Evolutionary conservation across 805 yeast species (phyloP).

Genomic region (Barnettozyma populi): DNA sequence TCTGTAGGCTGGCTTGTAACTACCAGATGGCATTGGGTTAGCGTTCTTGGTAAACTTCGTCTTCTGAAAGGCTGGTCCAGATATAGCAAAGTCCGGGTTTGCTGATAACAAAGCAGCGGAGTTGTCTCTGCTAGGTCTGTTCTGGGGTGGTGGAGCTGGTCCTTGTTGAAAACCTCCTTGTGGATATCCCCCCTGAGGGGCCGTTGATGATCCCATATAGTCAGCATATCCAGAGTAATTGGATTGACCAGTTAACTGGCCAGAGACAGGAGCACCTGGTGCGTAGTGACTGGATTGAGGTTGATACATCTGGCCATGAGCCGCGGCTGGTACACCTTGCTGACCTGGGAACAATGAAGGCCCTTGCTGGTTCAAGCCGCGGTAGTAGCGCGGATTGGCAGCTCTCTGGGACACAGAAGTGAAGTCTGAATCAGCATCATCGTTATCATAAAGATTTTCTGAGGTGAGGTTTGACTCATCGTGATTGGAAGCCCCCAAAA

Average conservation of each 20-base stretch:
- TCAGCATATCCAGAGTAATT: not conserved
- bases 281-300: conserved; percentile 6
- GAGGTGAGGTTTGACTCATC: conserved; percentile 11
- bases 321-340: conserved; percentile 2
- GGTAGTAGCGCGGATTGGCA: conserved; percentile 51
- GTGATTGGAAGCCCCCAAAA: conserved; percentile 9
- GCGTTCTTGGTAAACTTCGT: conserved; percentile 3
- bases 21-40: conserved; percentile 14
- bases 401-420: conserved; percentile 79
- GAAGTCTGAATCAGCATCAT: conserved; percentile 49
- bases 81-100: conserved; percentile 43
- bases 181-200: not conserved
- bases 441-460: conserved; percentile 11
- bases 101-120: conserved; percentile 40
- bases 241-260: not conserved
- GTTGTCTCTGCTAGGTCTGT: conserved; percentile 17
- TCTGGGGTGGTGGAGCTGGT: not conserved
- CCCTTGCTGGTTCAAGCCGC: conserved; percentile 28
- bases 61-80: conserved; percentile 20
- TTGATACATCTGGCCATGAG: conserved; percentile 7
- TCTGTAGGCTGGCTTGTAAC: conserved; percentile 36
- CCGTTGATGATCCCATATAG: not conserved
- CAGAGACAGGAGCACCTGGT: not conserved
- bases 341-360: conserved; percentile 22
- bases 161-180: not conserved